Conservation (phyloP, 2,329 filamentous ascomycete species). For the Fusarium dimerum region DNA sequence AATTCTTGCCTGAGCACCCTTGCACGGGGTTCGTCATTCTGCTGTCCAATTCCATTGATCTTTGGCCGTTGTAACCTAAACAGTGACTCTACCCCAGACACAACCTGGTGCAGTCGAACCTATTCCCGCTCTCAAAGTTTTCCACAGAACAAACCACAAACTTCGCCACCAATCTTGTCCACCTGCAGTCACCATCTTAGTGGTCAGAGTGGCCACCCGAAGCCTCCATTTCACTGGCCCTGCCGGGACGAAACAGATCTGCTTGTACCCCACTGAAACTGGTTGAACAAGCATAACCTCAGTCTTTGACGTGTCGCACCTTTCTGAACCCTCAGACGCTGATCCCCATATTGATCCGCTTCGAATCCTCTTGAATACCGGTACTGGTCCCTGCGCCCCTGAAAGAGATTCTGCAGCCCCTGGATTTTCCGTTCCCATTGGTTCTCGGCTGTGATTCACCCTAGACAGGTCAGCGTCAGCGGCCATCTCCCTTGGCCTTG, state of each 20-base stretch:
- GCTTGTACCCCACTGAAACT: constrained; percentile 2
- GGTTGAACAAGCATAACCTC: constrained; percentile 17
- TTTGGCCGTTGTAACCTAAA: too few species aligned
- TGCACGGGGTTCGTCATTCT: too few species aligned
- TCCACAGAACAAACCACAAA: too few species aligned
- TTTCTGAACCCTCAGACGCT: constrained; percentile 17
- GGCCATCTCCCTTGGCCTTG: constrained; percentile 1
- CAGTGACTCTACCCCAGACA: too few species aligned
- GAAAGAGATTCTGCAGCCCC: constrained; percentile 2
- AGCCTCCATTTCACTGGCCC: too few species aligned
- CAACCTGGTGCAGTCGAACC: too few species aligned
- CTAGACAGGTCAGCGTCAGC: constrained; percentile 13
- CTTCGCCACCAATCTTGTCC: too few species aligned
- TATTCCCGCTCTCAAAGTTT: too few species aligned
- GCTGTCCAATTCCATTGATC: too few species aligned
- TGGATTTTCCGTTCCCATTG: not conserved
- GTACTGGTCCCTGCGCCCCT: constrained; percentile 10
- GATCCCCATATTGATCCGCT: not conserved
- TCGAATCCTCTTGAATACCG: not conserved
- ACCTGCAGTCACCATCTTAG: too few species aligned
- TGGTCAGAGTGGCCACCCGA: too few species aligned
- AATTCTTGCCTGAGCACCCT: too few species aligned
- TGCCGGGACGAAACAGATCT: constrained; percentile 15
- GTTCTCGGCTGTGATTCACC: not conserved
- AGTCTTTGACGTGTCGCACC: constrained; percentile 24